These are phyloP conservation scores for Plectosphaerella cucumerina DNA, from an alignment of 2,329 filamentous ascomycete genomes.

Conservation along the genomic window DNA sequence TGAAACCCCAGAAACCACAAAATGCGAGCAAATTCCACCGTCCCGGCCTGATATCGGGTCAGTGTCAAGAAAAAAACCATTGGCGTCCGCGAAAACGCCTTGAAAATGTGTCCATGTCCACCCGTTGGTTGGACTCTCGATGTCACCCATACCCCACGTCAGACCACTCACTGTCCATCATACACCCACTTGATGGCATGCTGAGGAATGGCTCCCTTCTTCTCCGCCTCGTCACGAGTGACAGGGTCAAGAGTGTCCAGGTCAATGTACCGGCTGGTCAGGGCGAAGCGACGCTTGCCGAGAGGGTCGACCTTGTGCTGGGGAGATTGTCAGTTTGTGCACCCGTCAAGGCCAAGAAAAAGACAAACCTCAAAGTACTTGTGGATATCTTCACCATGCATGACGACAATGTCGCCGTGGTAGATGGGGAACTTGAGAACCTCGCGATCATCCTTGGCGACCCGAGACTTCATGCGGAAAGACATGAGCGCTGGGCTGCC, in stretches of 20 bases:
- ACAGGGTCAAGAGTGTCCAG: slow-evolving; percentile 31
- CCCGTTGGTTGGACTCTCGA: too few species aligned
- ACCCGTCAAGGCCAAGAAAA: not conserved
- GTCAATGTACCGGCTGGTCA: slow-evolving; percentile 51
- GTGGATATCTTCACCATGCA: slow-evolving; percentile 58
- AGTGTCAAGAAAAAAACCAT: too few species aligned
- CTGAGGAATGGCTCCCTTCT: slow-evolving; percentile 29
- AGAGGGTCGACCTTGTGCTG: slow-evolving; percentile 48
- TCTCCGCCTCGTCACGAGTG: slow-evolving; percentile 18
- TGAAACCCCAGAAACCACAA: too few species aligned
- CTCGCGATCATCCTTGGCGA: slow-evolving; percentile 18
- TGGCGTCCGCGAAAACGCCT: too few species aligned
- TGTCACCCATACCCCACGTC: too few species aligned
- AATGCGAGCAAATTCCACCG: too few species aligned
- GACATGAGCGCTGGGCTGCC: slow-evolving; percentile 55
- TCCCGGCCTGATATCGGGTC: too few species aligned
- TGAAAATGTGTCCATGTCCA: too few species aligned
- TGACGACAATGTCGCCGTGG: slow-evolving; percentile 62
- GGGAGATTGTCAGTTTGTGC: slow-evolving; percentile 12
- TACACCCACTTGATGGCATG: slow-evolving; percentile 4
- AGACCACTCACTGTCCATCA: not conserved
- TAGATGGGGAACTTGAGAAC: slow-evolving; percentile 39
- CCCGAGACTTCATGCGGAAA: slow-evolving; percentile 48
- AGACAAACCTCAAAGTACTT: slow-evolving; percentile 48
- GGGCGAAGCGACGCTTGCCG: slow-evolving; percentile 49